Evolutionary conservation across 305 asterid genomes (phyloP).

Genomic region (Solanum hybrid): DNA sequence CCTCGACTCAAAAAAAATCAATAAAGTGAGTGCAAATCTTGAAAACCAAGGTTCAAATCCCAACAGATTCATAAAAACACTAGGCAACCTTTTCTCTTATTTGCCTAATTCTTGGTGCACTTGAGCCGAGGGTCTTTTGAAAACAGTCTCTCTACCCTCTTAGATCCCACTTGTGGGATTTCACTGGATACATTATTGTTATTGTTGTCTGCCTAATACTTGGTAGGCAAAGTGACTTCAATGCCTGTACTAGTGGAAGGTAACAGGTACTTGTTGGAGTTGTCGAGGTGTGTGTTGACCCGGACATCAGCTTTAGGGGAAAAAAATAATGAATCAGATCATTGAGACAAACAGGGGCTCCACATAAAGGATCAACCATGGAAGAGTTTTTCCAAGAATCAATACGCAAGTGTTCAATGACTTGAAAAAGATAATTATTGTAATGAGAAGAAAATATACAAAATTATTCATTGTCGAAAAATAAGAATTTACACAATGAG

Average conservation of each 20-base stretch:
- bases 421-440: background rate
- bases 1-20: background rate
- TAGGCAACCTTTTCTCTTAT: background rate
- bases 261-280: background rate
- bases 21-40: background rate
- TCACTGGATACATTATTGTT: background rate
- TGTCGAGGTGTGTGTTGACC: background rate
- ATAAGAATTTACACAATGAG: background rate
- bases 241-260: background rate
- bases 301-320: background rate
- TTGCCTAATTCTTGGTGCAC: background rate
- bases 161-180: background rate
- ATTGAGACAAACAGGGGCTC: background rate
- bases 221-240: background rate
- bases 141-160: background rate
- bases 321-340: background rate
- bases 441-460: background rate
- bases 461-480: background rate
- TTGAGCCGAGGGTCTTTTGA: background rate
- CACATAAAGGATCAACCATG: background rate
- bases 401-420: background rate
- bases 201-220: background rate
- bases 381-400: background rate
- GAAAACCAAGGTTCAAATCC: background rate
- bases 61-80: background rate